These are phyloP conservation scores for Aspergillus diversus DNA, from an alignment of 495 filamentous ascomycete species.

Conservation along the genomic window DNA sequence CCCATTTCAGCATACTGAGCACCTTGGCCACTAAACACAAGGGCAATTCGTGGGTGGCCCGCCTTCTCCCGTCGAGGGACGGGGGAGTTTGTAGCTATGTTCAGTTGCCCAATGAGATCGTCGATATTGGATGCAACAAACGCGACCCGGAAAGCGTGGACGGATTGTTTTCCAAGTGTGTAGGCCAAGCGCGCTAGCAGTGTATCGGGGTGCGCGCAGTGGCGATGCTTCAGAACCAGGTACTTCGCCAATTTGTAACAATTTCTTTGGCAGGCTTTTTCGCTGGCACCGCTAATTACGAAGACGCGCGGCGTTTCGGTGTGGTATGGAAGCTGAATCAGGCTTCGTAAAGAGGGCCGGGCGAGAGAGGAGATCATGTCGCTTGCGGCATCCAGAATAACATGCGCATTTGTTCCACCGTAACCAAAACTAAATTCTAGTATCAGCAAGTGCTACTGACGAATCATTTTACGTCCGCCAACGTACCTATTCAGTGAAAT, in stretches of 20 bases:
- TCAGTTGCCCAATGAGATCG: constrained; percentile 11
- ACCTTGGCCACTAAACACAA: constrained; percentile 22
- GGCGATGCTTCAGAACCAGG: constrained; percentile 11
- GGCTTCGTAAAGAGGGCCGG: constrained; percentile 7
- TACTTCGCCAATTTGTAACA: constrained; percentile 14
- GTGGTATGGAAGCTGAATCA: constrained; percentile 12
- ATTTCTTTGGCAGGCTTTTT: constrained; percentile 16
- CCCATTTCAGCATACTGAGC: constrained; percentile 22
- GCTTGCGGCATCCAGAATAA: constrained; percentile 19
- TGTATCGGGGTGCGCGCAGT: constrained; percentile 11
- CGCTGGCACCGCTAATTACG: constrained; percentile 14
- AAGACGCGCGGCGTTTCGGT: constrained; percentile 16
- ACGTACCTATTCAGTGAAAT: constrained; percentile 11
- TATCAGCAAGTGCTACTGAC: not conserved
- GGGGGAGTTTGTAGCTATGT: constrained; percentile 7
- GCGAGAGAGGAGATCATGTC: constrained; percentile 14
- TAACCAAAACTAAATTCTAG: constrained; percentile 18
- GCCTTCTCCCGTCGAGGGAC: constrained; percentile 9
- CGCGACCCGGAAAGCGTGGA: constrained; percentile 11
- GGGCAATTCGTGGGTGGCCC: constrained; percentile 15
- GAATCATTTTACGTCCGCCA: not conserved
- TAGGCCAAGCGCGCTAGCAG: constrained; percentile 13
- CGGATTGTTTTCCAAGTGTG: constrained; percentile 14
- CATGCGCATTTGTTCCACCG: constrained; percentile 22
- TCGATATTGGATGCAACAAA: constrained; percentile 15